These are phyloP conservation scores for Plectosphaerella sp. DNA, from an alignment of 2,329 filamentous ascomycete species.

Conservation along the genomic window DNA sequence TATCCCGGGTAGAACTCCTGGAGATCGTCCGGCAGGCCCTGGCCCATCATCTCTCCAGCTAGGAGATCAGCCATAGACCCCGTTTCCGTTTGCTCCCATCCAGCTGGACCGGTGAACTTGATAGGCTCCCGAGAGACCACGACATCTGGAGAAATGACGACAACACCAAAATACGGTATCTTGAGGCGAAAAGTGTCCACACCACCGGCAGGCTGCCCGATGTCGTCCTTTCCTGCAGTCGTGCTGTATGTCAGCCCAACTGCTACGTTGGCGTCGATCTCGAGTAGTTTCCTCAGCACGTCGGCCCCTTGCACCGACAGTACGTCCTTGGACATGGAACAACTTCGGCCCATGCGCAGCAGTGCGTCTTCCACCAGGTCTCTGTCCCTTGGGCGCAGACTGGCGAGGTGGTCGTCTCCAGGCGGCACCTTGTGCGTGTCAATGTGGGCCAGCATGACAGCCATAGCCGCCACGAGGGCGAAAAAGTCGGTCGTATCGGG, in stretches of 20 bases:
- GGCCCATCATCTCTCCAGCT: neutral
- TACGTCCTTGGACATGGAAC: conserved; percentile 20
- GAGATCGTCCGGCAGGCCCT: neutral
- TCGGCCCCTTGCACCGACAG: conserved; percentile 22
- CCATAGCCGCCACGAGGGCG: conserved; percentile 28
- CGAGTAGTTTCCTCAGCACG: conserved; percentile 24
- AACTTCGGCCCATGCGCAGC: conserved; percentile 26
- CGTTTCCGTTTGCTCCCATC: neutral
- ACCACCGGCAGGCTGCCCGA: neutral
- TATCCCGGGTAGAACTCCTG: conserved; percentile 9
- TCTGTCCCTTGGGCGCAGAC: conserved; percentile 33
- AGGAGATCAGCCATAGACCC: neutral
- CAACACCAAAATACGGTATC: conserved; percentile 23
- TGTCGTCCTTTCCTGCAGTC: neutral
- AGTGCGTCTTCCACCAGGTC: conserved; percentile 31
- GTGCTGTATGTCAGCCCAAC: conserved; percentile 7
- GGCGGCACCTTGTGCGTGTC: conserved; percentile 18
- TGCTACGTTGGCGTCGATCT: conserved; percentile 24
- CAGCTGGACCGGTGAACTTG: conserved; percentile 4
- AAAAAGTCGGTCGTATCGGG: conserved; percentile 30
- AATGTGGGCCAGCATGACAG: conserved; percentile 31
- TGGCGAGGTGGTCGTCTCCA: conserved; percentile 21
- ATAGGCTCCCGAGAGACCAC: conserved; percentile 15
- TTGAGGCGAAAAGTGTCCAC: conserved; percentile 5
- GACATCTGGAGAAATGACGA: conserved; percentile 21